phyloP scores from a whole-genome alignment of 1,284 basidiomycete genomes.

The Boletus sp. region DNA sequence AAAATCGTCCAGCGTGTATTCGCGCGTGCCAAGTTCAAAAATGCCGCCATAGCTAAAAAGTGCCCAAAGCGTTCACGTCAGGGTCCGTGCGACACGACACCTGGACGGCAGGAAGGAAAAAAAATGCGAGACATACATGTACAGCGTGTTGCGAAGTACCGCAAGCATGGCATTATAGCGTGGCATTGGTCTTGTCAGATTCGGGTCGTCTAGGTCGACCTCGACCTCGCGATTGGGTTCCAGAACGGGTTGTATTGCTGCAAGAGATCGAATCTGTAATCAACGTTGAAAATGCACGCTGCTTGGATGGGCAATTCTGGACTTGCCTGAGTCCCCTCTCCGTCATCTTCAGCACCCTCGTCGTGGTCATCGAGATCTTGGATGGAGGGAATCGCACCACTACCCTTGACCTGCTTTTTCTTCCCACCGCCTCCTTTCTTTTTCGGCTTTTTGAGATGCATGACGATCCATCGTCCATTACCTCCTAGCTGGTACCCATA shows the following conservation, averaged over 20 bases:
- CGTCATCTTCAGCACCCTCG: conserved; percentile 33
- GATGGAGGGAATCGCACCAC: neutral
- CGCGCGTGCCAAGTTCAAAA: conserved; percentile 72
- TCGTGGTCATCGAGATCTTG: conserved; percentile 24
- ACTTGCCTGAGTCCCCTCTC: conserved; percentile 27
- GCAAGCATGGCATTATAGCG: conserved; percentile 94
- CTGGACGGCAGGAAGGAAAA: neutral
- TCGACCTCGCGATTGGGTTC: conserved; percentile 25
- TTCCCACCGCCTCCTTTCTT: conserved; percentile 42
- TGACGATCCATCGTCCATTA: conserved; percentile 77
- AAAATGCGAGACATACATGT: conserved; percentile 51
- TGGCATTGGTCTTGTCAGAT: conserved; percentile 63
- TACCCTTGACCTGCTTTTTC: conserved; percentile 34
- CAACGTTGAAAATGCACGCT: neutral
- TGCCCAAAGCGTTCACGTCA: neutral
- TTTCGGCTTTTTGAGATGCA: conserved; percentile 70
- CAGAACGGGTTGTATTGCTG: neutral
- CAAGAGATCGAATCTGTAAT: conserved; percentile 4
- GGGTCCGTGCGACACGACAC: neutral
- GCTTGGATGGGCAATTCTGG: neutral
- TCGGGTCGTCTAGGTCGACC: conserved; percentile 68
- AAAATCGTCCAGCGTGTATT: conserved; percentile 87
- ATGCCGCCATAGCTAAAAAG: conserved; percentile 85
- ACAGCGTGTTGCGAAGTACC: conserved; percentile 80
- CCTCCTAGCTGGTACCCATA: conserved; percentile 78